phyloP scores from a whole-genome alignment of 768 basidiomycete species.

The Punctularia strigosozonata region DNA sequence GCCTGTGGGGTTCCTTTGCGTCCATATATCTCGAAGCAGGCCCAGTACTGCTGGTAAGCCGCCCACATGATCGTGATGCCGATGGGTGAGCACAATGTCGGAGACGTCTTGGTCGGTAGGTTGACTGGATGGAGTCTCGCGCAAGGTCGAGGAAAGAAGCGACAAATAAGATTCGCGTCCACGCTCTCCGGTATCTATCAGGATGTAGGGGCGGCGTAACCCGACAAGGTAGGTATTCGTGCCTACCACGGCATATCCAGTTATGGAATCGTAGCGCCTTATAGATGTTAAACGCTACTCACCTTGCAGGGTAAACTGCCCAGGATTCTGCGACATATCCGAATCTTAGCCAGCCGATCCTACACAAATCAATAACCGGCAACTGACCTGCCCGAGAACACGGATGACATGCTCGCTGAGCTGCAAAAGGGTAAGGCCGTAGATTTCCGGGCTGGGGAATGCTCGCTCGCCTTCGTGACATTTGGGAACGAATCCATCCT shows the following conservation, averaged over 20 bases:
- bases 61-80: constrained; percentile 78
- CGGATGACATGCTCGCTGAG: constrained; percentile 58
- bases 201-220: constrained; percentile 52
- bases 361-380: neutral
- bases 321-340: constrained; percentile 52
- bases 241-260: constrained; percentile 27
- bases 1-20: constrained; percentile 26
- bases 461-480: constrained; percentile 10
- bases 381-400: constrained; percentile 65
- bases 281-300: neutral
- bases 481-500: too few relatives aligned
- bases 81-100: constrained; percentile 87
- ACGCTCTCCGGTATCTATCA: constrained; percentile 81
- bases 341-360: neutral
- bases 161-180: constrained; percentile 58
- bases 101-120: constrained; percentile 48
- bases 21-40: constrained; percentile 57
- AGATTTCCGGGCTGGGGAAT: constrained; percentile 1
- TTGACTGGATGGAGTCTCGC: constrained; percentile 23
- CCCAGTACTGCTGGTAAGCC: constrained; percentile 63
- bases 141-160: constrained; percentile 50
- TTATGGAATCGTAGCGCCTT: too few relatives aligned
- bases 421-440: constrained; percentile 22
- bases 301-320: constrained; percentile 85
- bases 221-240: constrained; percentile 89